These are phyloP conservation scores for Yarrowia sp. DNA, from an alignment of 805 yeast species.

Conservation along the genomic window DNA sequence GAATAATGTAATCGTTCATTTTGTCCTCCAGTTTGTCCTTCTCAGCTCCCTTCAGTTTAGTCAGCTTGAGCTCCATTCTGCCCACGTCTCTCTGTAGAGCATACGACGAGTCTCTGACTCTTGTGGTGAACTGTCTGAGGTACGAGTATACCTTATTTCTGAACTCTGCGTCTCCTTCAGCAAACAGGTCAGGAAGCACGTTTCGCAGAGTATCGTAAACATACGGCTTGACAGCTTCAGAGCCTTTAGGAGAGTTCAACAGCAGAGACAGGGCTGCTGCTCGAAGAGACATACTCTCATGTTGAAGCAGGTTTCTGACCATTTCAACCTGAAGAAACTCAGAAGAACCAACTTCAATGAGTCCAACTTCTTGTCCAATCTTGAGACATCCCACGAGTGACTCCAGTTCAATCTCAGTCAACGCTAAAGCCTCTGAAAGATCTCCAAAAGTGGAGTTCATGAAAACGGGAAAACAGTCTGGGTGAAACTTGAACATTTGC, in stretches of 20 bases:
- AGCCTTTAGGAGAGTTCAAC: conserved; percentile 58
- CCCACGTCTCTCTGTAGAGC: conserved; percentile 52
- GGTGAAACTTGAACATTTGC: conserved; percentile 54
- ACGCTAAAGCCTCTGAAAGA: not conserved
- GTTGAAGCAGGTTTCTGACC: conserved; percentile 48
- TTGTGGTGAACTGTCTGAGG: conserved; percentile 57
- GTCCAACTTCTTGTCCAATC: conserved; percentile 61
- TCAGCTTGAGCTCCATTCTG: conserved; percentile 41
- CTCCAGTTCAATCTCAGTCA: conserved; percentile 38
- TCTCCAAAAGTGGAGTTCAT: conserved; percentile 31
- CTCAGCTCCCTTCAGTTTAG: conserved; percentile 6
- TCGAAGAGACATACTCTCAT: conserved; percentile 45
- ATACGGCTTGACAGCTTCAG: conserved; percentile 52
- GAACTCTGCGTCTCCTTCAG: conserved; percentile 65
- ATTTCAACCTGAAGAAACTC: conserved; percentile 32
- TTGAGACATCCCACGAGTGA: conserved; percentile 55
- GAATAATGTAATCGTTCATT: conserved; percentile 26
- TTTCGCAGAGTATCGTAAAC: conserved; percentile 47
- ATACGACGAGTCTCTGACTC: conserved; percentile 70
- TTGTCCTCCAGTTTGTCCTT: conserved; percentile 9
- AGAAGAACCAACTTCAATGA: conserved; percentile 48
- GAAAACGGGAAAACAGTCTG: conserved; percentile 45
- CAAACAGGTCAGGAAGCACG: conserved; percentile 51
- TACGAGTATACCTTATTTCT: conserved; percentile 64
- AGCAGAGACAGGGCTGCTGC: conserved; percentile 60